A percentile compares a stretch with the other conserved stretches of the same genome.
These are phyloP conservation scores for Aspergillus terreus DNA, from an alignment of 2,329 filamentous ascomycete species.

Conservation along the genomic window DNA sequence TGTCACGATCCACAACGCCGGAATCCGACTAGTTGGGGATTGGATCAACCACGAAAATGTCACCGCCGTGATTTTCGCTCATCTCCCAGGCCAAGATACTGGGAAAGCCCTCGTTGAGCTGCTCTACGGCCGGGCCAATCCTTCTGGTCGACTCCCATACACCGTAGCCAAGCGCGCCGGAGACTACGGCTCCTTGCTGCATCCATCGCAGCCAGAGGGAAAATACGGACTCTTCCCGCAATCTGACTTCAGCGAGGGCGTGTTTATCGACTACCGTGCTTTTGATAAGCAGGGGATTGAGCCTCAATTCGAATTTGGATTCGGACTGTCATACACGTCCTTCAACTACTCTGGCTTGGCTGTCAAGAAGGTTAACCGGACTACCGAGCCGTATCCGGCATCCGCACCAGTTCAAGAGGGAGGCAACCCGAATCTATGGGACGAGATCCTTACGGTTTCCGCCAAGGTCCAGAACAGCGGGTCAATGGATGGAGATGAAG, in stretches of 20 bases:
- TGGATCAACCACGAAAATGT: constrained; percentile 63
- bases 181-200: constrained; percentile 48
- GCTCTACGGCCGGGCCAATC: constrained; percentile 56
- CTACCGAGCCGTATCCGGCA: constrained; percentile 11
- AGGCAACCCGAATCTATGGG: constrained; percentile 53
- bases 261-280: constrained; percentile 53
- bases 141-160: constrained; percentile 59
- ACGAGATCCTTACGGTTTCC: constrained; percentile 45
- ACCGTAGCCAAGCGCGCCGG: constrained; percentile 55
- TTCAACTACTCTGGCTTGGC: constrained; percentile 17
- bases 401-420: constrained; percentile 46
- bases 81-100: constrained; percentile 62
- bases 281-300: constrained; percentile 43
- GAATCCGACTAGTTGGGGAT: constrained; percentile 51
- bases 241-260: constrained; percentile 47
- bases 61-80: constrained; percentile 61
- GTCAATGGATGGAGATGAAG: constrained; percentile 41
- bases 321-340: constrained; percentile 27
- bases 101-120: constrained; percentile 55
- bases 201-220: constrained; percentile 11
- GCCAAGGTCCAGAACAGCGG: constrained; percentile 51
- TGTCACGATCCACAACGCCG: constrained; percentile 63
- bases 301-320: constrained; percentile 39
- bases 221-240: constrained; percentile 19
- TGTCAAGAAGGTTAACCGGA: constrained; percentile 3